Evolutionary conservation across 768 basidiomycete genomes (phyloP).

Genomic region (Auricularia auricula-judae): DNA sequence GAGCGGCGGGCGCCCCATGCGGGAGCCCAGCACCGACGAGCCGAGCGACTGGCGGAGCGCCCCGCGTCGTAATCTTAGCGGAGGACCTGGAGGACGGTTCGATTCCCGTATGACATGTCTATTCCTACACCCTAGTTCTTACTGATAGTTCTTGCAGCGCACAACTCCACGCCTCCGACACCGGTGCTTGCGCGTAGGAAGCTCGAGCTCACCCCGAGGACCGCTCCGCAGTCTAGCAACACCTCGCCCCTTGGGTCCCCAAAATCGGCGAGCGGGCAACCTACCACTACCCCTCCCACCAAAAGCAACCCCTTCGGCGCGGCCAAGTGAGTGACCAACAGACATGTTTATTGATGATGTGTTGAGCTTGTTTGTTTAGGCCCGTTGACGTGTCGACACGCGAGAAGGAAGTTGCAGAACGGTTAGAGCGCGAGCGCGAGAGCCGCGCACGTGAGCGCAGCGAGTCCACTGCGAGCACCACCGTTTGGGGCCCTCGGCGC

Average conservation of each 20-base stretch:
- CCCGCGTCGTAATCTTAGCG: slow-evolving; percentile 14
- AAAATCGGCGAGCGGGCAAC: slow-evolving; percentile 44
- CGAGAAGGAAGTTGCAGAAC: slow-evolving; percentile 66
- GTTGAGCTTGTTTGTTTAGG: slow-evolving; percentile 22
- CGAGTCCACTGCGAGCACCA: slow-evolving; percentile 1
- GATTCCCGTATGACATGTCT: slow-evolving; percentile 43
- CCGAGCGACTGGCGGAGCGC: slow-evolving; percentile 54
- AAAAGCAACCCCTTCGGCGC: slow-evolving; percentile 72
- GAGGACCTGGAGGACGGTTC: slow-evolving; percentile 5
- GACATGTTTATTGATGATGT: not conserved
- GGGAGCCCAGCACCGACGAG: slow-evolving; percentile 5
- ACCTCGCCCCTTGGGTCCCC: slow-evolving; percentile 75
- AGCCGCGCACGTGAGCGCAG: not conserved
- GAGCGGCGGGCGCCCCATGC: not conserved
- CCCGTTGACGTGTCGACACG: slow-evolving; percentile 75
- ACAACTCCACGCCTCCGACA: slow-evolving; percentile 65
- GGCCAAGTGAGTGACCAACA: slow-evolving; percentile 45
- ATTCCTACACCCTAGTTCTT: not conserved
- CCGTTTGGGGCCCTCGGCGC: not conserved
- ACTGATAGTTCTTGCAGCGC: slow-evolving; percentile 31
- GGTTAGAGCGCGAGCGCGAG: slow-evolving; percentile 55
- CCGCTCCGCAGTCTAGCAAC: slow-evolving; percentile 45
- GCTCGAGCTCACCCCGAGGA: slow-evolving; percentile 77
- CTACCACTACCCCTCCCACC: slow-evolving; percentile 31
- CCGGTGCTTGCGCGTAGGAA: slow-evolving; percentile 71